These are phyloP conservation scores for Grosmannia huntii DNA, from an alignment of 2,329 filamentous ascomycete genomes.

Conservation along the genomic window DNA sequence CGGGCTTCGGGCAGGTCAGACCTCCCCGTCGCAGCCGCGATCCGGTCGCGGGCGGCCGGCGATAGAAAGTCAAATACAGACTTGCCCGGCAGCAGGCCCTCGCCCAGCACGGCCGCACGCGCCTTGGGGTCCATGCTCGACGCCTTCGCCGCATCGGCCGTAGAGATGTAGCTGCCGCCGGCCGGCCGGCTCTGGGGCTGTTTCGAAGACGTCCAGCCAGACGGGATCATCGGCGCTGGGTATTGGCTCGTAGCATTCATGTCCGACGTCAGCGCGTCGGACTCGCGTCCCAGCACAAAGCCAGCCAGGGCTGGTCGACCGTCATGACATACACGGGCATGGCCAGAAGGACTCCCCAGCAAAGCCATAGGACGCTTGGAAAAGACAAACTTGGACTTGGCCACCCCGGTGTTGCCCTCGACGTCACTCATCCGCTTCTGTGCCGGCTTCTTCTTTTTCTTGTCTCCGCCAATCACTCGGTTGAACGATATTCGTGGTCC, in stretches of 20 bases:
- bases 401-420: conserved; percentile 10
- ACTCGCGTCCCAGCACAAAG: conserved; percentile 55
- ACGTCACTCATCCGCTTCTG: background rate
- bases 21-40: conserved; percentile 65
- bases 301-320: conserved; percentile 68
- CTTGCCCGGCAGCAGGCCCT: conserved; percentile 72
- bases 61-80: conserved; percentile 93
- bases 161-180: conserved; percentile 41
- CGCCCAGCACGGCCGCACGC: conserved; percentile 69
- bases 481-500: conserved; percentile 86
- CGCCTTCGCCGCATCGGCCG: conserved; percentile 63
- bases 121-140: conserved; percentile 64
- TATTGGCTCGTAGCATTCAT: conserved; percentile 33
- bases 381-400: conserved; percentile 63
- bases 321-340: conserved; percentile 65
- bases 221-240: conserved; percentile 53
- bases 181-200: conserved; percentile 20
- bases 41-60: conserved; percentile 59
- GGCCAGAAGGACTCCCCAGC: conserved; percentile 49
- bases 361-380: background rate
- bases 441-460: conserved; percentile 58
- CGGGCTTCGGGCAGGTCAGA: conserved; percentile 63
- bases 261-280: conserved; percentile 32
- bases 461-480: conserved; percentile 66
- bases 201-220: conserved; percentile 60